Percentiles rank a stretch among this genome's conserved stretches.
phyloP scores from a whole-genome alignment of 2,329 filamentous ascomycete genomes.

The Ustulina deusta region DNA sequence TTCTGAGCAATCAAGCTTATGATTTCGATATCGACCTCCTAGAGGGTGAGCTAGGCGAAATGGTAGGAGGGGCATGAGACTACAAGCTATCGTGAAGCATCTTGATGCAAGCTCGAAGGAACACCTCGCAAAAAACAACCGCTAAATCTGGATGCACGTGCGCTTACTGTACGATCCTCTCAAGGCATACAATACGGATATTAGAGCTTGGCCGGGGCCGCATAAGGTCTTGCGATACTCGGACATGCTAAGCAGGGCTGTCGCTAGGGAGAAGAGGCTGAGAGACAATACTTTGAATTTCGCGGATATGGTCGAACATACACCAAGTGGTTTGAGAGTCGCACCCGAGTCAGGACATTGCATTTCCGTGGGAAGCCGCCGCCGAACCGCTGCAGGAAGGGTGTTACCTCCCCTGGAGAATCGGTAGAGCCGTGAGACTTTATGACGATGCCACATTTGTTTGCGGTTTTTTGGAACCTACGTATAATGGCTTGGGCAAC shows the following conservation, averaged over 20 bases:
- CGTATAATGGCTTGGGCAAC: too few relatives aligned
- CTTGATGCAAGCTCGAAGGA: neutral
- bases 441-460: too few relatives aligned
- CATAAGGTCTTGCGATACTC: constrained; percentile 5
- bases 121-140: neutral
- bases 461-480: too few relatives aligned
- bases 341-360: neutral
- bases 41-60: neutral
- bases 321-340: neutral
- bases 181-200: constrained; percentile 17
- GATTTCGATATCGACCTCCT: neutral
- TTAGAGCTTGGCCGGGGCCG: constrained; percentile 15
- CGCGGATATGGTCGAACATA: neutral
- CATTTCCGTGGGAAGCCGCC: neutral
- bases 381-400: neutral
- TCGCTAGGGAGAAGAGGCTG: neutral
- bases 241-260: neutral
- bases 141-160: neutral
- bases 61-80: neutral
- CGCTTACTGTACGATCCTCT: constrained; percentile 6
- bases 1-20: neutral
- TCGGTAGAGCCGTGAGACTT: too few relatives aligned
- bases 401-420: too few relatives aligned
- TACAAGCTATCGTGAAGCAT: constrained; percentile 17
- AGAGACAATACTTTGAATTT: neutral